These are phyloP conservation scores for Acanthamoeba quina DNA, from an alignment of 208 protist genomes.

Conservation along the genomic window DNA sequence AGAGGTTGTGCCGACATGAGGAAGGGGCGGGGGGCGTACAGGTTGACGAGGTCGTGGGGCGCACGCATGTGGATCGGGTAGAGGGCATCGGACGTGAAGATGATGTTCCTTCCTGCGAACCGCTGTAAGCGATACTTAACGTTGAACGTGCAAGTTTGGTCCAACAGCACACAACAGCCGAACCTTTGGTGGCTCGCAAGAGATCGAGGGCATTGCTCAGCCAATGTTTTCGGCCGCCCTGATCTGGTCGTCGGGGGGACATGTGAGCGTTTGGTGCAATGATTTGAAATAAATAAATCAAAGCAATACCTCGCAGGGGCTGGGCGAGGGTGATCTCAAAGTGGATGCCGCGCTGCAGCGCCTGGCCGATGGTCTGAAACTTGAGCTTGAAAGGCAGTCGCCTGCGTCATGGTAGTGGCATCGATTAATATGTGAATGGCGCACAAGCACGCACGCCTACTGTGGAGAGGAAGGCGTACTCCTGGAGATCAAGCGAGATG, in stretches of 20 bases:
- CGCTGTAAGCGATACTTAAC: background rate
- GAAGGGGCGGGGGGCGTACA: background rate
- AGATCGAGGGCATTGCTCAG: conserved; percentile 9
- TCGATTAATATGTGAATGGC: background rate
- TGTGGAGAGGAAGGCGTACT: background rate
- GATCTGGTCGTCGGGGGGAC: background rate
- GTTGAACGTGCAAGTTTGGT: background rate
- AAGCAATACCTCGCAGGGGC: background rate
- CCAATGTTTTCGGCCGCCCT: background rate
- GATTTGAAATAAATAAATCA: background rate
- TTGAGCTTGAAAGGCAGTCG: conserved; percentile 54
- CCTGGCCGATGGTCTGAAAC: conserved; percentile 7
- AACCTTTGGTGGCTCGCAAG: conserved; percentile 7
- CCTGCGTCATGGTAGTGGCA: background rate
- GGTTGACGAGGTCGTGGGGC: conserved; percentile 42
- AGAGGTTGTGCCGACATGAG: background rate
- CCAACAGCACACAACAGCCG: background rate
- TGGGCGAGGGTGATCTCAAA: conserved; percentile 31
- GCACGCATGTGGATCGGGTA: background rate
- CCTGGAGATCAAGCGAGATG: conserved; percentile 41
- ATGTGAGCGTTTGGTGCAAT: background rate
- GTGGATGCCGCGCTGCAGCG: conserved; percentile 22
- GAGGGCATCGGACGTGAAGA: background rate
- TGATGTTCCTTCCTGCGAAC: background rate
- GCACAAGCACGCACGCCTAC: too few species aligned